Conservation (phyloP, 441 rosid genomes). For the Corymbia citriodora region DNA sequence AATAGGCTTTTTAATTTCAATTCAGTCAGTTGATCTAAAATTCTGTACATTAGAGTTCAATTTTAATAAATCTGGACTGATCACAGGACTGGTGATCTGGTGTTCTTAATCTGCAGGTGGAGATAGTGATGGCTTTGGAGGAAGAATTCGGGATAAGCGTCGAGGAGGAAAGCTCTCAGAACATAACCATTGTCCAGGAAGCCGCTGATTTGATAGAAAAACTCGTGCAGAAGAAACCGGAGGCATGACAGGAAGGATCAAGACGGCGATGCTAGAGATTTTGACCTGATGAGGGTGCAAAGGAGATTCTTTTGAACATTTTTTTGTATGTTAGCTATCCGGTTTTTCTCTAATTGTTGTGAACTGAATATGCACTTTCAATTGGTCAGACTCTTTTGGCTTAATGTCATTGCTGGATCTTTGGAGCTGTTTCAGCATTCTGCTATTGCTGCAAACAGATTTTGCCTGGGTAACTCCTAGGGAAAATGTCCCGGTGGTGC, state of each 20-base stretch:
- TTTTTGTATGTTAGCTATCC: background rate
- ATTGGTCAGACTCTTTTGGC: background rate
- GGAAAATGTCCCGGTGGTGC: background rate
- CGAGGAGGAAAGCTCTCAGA: constrained; percentile 29
- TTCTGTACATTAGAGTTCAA: background rate
- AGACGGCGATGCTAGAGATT: background rate
- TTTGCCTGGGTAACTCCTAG: background rate
- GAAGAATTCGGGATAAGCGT: constrained; percentile 26
- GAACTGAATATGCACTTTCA: background rate
- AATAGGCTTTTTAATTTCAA: background rate
- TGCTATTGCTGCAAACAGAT: background rate
- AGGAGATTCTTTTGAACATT: background rate
- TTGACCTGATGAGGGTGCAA: background rate
- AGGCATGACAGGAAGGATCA: background rate
- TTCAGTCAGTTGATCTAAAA: background rate
- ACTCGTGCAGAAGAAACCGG: constrained; percentile 27
- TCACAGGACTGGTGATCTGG: background rate
- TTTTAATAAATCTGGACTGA: background rate
- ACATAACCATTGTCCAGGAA: constrained; percentile 29
- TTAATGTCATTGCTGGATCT: background rate
- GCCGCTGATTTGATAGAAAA: constrained; percentile 33
- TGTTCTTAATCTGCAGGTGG: constrained; percentile 19
- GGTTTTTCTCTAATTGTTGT: background rate
- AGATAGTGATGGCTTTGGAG: constrained; percentile 32
- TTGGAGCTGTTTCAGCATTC: background rate